Evolutionary conservation across 306 rosid species (phyloP), one percentile per base, ranked within the genome.

Genomic region (Fagus crenata): DNA sequence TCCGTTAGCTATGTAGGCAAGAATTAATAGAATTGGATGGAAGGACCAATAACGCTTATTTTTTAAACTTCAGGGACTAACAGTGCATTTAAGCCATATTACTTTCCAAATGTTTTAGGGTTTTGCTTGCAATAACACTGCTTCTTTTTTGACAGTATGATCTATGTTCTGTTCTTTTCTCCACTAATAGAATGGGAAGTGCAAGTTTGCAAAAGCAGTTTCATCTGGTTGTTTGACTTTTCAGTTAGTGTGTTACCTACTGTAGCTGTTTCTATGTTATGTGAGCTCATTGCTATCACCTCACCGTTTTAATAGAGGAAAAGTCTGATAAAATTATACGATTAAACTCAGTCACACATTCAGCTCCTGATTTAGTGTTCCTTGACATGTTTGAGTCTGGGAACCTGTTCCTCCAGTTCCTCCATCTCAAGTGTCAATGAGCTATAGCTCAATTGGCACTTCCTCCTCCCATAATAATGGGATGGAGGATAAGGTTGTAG

Each of bases 201-300:
- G 46, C 40, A 9, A 70, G 53, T 56, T 64, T 68, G 55, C 28
- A 22, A 58, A 41, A 33, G n/a, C 61, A 46, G 15, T 72, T 36
- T 39, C 67, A 32, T 37, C 77, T 43, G 69, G 6, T 56, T 55
- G 59, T 54, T 69, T 73, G 58, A 61, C 81, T 31, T 68, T 65
- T 71, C 22, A 43, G 75, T 64, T 36, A 14, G 51, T n/a, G 1
- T 7, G 46, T 58, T 12, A 35, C 17, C 58, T 71, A 37, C 79
- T 36, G 51, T 36, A 73, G 37, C 4, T 5, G 14, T 9, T 46
- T 46, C 51, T 46, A 9, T 11, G 51, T 46, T 46, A 41, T 41
- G 51, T 46, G 14, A 0, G 51, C 51, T 46, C 51, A 46, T 46
- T 46, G 51, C 51, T 9, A 46, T 46, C 51, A 1, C 49, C 35